Percentiles rank a stretch among this genome's conserved stretches.
These are phyloP conservation scores for Eucommia ulmoides DNA, from an alignment of 257 asterid species.

Conservation along the genomic window DNA sequence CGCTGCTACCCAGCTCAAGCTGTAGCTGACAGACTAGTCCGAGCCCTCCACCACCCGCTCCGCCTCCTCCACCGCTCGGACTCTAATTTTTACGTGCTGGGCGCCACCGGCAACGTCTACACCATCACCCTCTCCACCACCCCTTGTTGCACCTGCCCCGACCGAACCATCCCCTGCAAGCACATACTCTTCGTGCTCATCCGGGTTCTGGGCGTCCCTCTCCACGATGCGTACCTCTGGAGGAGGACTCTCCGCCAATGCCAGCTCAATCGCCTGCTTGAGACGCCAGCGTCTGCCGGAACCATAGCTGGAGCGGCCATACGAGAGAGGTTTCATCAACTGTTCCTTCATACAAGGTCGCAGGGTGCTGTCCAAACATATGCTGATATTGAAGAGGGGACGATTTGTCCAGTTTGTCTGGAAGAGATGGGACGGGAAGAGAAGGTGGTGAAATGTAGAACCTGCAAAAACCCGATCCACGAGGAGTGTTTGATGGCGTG, in stretches of 20 bases:
- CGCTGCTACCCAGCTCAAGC: conserved; percentile 33
- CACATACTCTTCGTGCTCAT: conserved; percentile 74
- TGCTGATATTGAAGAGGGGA: conserved; percentile 34
- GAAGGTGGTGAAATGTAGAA: conserved; percentile 55
- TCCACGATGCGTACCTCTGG: conserved; percentile 52
- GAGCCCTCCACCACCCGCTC: conserved; percentile 80
- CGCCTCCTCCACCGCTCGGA: conserved; percentile 84
- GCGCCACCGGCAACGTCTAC: conserved; percentile 89
- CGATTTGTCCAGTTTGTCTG: conserved; percentile 70
- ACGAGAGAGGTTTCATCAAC: conserved; percentile 46
- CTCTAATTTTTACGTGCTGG: conserved; percentile 60
- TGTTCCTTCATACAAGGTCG: conserved; percentile 22
- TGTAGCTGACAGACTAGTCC: conserved; percentile 51
- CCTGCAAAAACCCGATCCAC: conserved; percentile 70
- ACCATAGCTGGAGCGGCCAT: conserved; percentile 41
- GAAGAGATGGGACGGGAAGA: conserved; percentile 68
- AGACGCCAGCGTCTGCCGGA: conserved; percentile 42
- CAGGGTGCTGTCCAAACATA: conserved; percentile 4
- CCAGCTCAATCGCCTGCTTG: conserved; percentile 58
- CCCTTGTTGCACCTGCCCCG: conserved; percentile 80
- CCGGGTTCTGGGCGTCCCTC: conserved; percentile 48
- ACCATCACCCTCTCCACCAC: conserved; percentile 57
- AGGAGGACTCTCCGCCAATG: conserved; percentile 60
- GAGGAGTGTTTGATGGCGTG: conserved; percentile 77
- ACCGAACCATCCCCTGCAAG: conserved; percentile 68